Percentiles rank a stretch among this genome's conserved stretches.
These are phyloP conservation scores for Vigna reflexopilosa DNA, from an alignment of 306 rosid species.

Conservation along the genomic window DNA sequence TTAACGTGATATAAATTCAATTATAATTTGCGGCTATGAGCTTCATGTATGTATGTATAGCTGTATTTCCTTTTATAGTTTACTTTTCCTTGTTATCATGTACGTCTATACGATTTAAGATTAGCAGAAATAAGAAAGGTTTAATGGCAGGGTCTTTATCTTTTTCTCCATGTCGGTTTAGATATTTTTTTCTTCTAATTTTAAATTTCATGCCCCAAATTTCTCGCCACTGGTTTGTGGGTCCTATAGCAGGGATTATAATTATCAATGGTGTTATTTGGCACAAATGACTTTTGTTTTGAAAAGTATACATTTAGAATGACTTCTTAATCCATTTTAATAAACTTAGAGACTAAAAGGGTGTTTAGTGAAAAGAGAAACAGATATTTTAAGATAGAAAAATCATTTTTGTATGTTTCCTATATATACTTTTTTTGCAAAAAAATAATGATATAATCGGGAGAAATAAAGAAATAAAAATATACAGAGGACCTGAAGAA, in stretches of 20 bases:
- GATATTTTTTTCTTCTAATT: neutral
- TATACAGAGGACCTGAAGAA: neutral
- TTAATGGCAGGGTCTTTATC: neutral
- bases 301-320: neutral
- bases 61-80: neutral
- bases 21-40: neutral
- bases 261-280: neutral
- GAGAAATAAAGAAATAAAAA: neutral
- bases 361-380: neutral
- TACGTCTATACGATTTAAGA: neutral
- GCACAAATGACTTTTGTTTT: neutral
- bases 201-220: neutral
- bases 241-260: neutral
- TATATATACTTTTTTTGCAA: neutral
- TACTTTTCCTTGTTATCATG: neutral
- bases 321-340: neutral
- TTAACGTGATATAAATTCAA: neutral
- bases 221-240: neutral
- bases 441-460: neutral
- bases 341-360: neutral
- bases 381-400: no score
- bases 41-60: no score
- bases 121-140: neutral
- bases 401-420: neutral
- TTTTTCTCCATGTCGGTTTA: no score